These are phyloP conservation scores for Alternaria burnsii DNA, from an alignment of 2,329 filamentous ascomycete species.

Conservation along the genomic window DNA sequence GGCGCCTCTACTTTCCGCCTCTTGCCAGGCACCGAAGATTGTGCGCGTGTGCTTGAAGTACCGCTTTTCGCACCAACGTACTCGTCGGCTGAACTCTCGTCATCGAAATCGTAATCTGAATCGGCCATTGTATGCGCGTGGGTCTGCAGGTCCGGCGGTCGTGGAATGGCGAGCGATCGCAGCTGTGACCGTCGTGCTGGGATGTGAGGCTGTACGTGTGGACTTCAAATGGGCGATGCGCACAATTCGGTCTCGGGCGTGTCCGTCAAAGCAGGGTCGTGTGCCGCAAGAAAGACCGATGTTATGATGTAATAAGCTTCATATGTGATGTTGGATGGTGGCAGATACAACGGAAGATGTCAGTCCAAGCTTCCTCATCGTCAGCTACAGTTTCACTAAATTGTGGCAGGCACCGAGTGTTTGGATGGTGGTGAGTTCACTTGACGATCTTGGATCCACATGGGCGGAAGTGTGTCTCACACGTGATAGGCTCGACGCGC, in stretches of 20 bases:
- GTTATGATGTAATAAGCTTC: slow-evolving; percentile 15
- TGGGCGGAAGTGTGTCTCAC: slow-evolving; percentile 18
- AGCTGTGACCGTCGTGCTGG: not conserved
- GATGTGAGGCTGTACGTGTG: not conserved
- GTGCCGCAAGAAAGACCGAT: slow-evolving; percentile 7
- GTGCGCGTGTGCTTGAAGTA: slow-evolving; percentile 36
- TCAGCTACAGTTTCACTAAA: slow-evolving; percentile 7
- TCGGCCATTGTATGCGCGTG: slow-evolving; percentile 66
- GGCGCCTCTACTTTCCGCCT: slow-evolving; percentile 29
- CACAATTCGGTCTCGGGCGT: not conserved
- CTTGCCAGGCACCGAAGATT: slow-evolving; percentile 27
- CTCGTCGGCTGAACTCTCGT: slow-evolving; percentile 71
- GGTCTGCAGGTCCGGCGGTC: not conserved
- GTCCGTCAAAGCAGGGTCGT: not conserved
- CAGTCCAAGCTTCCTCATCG: slow-evolving; percentile 4
- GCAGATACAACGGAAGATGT: not conserved
- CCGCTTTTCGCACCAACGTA: slow-evolving; percentile 56
- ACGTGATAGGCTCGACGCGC: slow-evolving; percentile 33
- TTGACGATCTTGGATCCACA: slow-evolving; percentile 11
- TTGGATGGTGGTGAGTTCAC: slow-evolving; percentile 17
- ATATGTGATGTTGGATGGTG: not conserved
- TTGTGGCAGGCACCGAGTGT: slow-evolving; percentile 1
- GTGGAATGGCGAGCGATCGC: not conserved
- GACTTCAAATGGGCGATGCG: not conserved
- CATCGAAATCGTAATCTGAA: slow-evolving; percentile 76